Conservation (phyloP, 2,329 filamentous ascomycete genomes). For the Penicillium crustosum region DNA sequence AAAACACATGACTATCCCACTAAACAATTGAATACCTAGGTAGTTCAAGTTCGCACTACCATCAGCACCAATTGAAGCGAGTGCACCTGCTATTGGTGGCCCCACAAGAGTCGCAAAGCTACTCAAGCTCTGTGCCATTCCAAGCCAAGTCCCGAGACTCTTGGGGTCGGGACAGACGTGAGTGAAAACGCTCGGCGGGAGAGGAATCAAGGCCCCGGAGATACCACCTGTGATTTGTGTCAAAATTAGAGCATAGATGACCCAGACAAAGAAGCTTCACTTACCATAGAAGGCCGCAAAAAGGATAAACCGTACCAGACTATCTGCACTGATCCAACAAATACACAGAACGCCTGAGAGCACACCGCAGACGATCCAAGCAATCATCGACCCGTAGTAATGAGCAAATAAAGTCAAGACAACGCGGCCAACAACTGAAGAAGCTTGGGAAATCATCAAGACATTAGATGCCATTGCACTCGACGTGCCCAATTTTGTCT, state of each 20-base stretch:
- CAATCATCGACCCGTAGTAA: conserved; percentile 55
- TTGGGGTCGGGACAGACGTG: conserved; percentile 49
- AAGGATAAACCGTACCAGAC: conserved; percentile 52
- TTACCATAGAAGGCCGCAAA: conserved; percentile 59
- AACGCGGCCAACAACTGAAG: conserved; percentile 56
- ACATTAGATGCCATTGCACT: conserved; percentile 53
- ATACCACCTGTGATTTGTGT: conserved; percentile 45
- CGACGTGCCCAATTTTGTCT: conserved; percentile 32
- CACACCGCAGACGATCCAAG: conserved; percentile 50
- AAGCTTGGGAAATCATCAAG: conserved; percentile 61
- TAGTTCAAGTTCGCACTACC: conserved; percentile 33
- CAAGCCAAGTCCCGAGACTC: conserved; percentile 50
- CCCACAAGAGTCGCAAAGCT: conserved; percentile 51
- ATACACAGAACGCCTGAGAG: conserved; percentile 44
- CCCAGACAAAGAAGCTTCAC: not conserved
- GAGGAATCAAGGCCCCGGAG: conserved; percentile 59
- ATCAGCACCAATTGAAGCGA: conserved; percentile 41
- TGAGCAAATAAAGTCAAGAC: conserved; percentile 58
- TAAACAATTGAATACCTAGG: conserved; percentile 49
- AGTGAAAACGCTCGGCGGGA: conserved; percentile 61
- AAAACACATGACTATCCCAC: conserved; percentile 41
- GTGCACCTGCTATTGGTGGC: conserved; percentile 50
- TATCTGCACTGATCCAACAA: conserved; percentile 57
- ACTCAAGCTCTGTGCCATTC: conserved; percentile 52
- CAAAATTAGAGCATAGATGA: not conserved